Evolutionary conservation across 2,329 filamentous ascomycete genomes (phyloP).

Genomic region (Cadophora sp.): DNA sequence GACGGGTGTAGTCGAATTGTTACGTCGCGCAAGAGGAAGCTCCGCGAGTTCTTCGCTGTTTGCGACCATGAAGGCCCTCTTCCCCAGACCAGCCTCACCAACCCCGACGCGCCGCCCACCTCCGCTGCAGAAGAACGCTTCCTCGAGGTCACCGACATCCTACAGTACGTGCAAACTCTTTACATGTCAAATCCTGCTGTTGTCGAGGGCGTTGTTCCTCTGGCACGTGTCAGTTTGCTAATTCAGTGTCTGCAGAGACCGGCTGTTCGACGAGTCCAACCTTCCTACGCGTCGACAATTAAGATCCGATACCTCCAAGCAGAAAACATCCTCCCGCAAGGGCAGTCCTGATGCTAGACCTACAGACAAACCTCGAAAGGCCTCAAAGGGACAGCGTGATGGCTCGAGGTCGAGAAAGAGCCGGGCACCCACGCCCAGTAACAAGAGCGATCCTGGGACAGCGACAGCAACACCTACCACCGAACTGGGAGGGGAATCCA

Average conservation of each 20-base stretch:
- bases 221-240: slow-evolving; percentile 37
- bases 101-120: slow-evolving; percentile 61
- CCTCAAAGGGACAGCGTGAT: slow-evolving; percentile 38
- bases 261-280: slow-evolving; percentile 58
- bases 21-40: slow-evolving; percentile 87
- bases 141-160: slow-evolving; percentile 62
- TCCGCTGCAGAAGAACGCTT: slow-evolving; percentile 62
- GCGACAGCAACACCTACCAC: slow-evolving; percentile 28
- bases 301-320: slow-evolving; percentile 53
- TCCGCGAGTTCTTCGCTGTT: slow-evolving; percentile 86
- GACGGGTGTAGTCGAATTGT: slow-evolving; percentile 68
- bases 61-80: slow-evolving; percentile 68
- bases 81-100: slow-evolving; percentile 63
- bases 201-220: slow-evolving; percentile 29
- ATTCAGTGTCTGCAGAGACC: slow-evolving; percentile 49
- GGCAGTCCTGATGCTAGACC: slow-evolving; percentile 34
- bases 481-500: slow-evolving; percentile 10
- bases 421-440: slow-evolving; percentile 36
- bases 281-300: slow-evolving; percentile 58
- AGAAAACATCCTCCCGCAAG: slow-evolving; percentile 44
- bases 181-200: slow-evolving; percentile 29
- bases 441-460: slow-evolving; percentile 33
- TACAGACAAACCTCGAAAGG: slow-evolving; percentile 34
- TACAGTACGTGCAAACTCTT: slow-evolving; percentile 59
- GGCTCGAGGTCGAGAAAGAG: slow-evolving; percentile 39